Conservation (phyloP, 225 moss, liverwort and hornwort genomes). For the Thuidium tamariscinum region DNA sequence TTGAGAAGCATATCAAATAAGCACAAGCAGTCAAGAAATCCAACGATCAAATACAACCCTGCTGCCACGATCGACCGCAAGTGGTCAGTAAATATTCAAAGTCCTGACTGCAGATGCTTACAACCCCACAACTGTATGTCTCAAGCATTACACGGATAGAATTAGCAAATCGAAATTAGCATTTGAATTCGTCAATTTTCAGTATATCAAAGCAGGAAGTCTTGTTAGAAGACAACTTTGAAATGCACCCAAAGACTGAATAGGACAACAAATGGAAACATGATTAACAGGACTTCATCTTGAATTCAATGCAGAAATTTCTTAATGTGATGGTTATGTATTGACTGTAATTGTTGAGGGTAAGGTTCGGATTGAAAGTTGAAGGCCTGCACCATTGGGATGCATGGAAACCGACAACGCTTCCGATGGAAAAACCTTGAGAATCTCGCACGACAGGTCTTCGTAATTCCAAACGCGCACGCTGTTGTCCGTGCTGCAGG, state of each 20-base stretch:
- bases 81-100: neutral
- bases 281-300: neutral
- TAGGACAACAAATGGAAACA: neutral
- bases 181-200: too few species aligned
- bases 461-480: slow-evolving; percentile 76
- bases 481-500: slow-evolving; percentile 51
- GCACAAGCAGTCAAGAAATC: neutral
- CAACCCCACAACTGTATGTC: neutral
- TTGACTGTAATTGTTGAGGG: neutral
- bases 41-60: neutral
- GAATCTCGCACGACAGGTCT: slow-evolving; percentile 55
- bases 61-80: neutral
- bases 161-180: too few species aligned
- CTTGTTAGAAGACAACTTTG: too few species aligned
- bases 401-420: slow-evolving; percentile 68
- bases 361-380: neutral
- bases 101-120: too few species aligned
- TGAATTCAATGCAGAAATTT: neutral
- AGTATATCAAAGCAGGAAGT: too few species aligned
- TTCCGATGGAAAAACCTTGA: slow-evolving; percentile 57
- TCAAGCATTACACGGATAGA: too few species aligned
- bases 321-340: neutral
- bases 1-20: neutral
- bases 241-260: too few species aligned
- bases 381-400: slow-evolving; percentile 44